These are phyloP conservation scores for Spatholobus suberectus DNA, from an alignment of 306 rosid genomes.

Conservation along the genomic window DNA sequence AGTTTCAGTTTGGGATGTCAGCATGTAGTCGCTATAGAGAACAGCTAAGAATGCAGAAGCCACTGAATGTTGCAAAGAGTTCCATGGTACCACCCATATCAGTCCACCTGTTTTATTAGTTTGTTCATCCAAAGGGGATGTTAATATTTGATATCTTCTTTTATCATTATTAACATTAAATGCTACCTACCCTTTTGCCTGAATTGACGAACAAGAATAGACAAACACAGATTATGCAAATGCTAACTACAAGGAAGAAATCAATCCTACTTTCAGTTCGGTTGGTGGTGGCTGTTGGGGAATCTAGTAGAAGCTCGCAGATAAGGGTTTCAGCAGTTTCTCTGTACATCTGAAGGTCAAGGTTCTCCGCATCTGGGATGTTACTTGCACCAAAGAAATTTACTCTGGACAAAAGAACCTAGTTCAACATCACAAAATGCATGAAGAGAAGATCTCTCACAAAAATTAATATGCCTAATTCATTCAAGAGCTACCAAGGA, in stretches of 20 bases:
- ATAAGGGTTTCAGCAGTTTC: conserved; percentile 63
- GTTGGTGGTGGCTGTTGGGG: conserved; percentile 65
- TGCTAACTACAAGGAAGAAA: conserved; percentile 23
- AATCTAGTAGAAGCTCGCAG: conserved; percentile 70
- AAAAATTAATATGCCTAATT: conserved; percentile 10
- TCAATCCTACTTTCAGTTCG: conserved; percentile 61
- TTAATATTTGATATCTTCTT: conserved; percentile 1
- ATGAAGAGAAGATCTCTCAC: conserved; percentile 11
- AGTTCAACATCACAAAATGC: conserved; percentile 43
- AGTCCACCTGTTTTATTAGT: conserved; percentile 58
- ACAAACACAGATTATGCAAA: neutral
- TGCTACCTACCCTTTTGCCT: neutral
- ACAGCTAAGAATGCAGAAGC: conserved; percentile 76
- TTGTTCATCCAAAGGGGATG: neutral
- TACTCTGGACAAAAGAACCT: conserved; percentile 73
- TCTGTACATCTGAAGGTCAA: conserved; percentile 73
- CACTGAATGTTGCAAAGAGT: conserved; percentile 61
- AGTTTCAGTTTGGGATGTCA: conserved; percentile 53
- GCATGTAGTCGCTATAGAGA: conserved; percentile 77
- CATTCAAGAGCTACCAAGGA: conserved; percentile 8
- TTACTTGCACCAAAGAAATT: conserved; percentile 57
- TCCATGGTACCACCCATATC: conserved; percentile 68
- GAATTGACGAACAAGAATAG: neutral
- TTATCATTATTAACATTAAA: neutral
- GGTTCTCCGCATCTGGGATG: conserved; percentile 50